A percentile compares a stretch with the other conserved stretches of the same genome.
These are phyloP conservation scores for Phytophthora melonis DNA, from an alignment of 352 stramenopile species.

Conservation along the genomic window DNA sequence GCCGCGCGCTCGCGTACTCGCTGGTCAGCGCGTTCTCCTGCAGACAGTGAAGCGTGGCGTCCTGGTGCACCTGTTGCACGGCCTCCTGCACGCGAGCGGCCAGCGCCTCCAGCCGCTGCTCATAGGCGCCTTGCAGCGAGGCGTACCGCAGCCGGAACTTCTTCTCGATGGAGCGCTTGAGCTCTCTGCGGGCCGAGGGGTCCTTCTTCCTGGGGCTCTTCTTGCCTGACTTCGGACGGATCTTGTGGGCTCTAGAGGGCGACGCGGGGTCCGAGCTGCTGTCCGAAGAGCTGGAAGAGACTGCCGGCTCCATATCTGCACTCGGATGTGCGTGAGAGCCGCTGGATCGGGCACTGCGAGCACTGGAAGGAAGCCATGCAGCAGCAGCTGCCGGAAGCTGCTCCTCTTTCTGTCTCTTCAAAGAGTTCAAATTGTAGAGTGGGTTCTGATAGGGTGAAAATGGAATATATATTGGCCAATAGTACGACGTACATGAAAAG, in stretches of 20 bases:
- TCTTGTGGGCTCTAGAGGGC: constrained; percentile 21
- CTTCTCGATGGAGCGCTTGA: constrained; percentile 69
- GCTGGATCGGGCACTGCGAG: constrained; percentile 9
- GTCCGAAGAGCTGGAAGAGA: constrained; percentile 13
- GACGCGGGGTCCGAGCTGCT: constrained; percentile 20
- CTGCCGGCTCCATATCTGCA: background rate
- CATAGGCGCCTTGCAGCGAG: constrained; percentile 75
- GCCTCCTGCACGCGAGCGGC: constrained; percentile 59
- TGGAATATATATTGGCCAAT: constrained; percentile 7
- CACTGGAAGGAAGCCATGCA: constrained; percentile 27
- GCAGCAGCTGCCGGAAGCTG: constrained; percentile 3
- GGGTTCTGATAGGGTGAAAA: constrained; percentile 27
- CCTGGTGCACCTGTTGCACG: constrained; percentile 62
- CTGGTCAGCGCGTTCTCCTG: constrained; percentile 71
- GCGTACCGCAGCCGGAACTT: constrained; percentile 80
- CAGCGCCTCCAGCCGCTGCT: constrained; percentile 71
- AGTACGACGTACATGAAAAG: background rate
- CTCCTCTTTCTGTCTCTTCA: constrained; percentile 1
- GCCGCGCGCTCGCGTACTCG: constrained; percentile 66
- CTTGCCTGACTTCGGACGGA: constrained; percentile 25
- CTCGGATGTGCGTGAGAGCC: background rate
- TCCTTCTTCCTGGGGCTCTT: constrained; percentile 14
- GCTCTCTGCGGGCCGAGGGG: constrained; percentile 34
- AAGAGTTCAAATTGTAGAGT: constrained; percentile 13
- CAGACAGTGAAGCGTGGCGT: constrained; percentile 69